Percentiles rank a stretch among this genome's conserved stretches.
Conservation (phyloP, 352 stramenopile genomes). For the Albugo candida region DNA sequence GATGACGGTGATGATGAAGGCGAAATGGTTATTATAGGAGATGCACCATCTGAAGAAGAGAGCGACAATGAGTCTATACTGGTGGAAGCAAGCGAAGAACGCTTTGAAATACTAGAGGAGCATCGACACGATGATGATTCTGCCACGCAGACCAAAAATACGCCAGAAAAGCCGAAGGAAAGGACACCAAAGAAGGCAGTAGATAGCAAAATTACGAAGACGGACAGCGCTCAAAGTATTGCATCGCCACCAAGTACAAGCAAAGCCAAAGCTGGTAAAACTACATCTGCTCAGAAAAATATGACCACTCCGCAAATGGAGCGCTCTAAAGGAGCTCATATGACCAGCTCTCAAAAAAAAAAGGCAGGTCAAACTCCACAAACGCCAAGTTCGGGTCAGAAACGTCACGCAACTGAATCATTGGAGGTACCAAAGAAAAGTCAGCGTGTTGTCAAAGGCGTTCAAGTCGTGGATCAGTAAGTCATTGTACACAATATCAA, state of each 20-base stretch:
- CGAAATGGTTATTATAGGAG: conserved; percentile 2
- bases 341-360: too few species aligned
- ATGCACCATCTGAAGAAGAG: conserved; percentile 10
- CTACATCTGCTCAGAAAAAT: conserved; percentile 14
- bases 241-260: conserved; percentile 11
- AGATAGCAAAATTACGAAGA: neutral
- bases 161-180: conserved; percentile 11
- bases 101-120: conserved; percentile 67
- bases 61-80: conserved; percentile 13
- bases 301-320: conserved; percentile 3
- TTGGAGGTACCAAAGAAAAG: conserved; percentile 63
- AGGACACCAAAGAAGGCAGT: conserved; percentile 1
- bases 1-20: conserved; percentile 21
- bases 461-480: conserved; percentile 63
- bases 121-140: conserved; percentile 23
- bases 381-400: conserved; percentile 23
- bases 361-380: too few species aligned
- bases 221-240: conserved; percentile 6
- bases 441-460: conserved; percentile 52
- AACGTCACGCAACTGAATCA: conserved; percentile 32
- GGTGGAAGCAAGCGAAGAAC: conserved; percentile 19
- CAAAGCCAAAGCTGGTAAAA: conserved; percentile 1
- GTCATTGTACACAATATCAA: conserved; percentile 9
- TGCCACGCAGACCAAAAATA: conserved; percentile 16
- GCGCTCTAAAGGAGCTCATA: too few species aligned